A percentile compares a stretch with the other conserved stretches of the same genome.
These are phyloP conservation scores for Starmera quercuum DNA, from an alignment of 805 yeast genomes.

Conservation along the genomic window DNA sequence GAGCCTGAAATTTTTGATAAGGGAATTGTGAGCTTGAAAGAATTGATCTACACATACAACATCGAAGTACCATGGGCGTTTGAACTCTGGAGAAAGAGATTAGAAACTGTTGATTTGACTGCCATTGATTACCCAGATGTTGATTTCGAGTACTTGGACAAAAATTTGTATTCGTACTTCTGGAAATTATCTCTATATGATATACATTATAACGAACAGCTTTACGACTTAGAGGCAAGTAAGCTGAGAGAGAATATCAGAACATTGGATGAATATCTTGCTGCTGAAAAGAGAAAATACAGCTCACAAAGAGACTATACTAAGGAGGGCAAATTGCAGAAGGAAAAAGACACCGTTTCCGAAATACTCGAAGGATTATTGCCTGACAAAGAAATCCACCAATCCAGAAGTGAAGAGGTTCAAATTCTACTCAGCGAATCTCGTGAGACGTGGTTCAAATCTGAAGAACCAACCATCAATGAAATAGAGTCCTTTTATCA, in stretches of 20 bases:
- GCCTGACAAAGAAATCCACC: slow-evolving; percentile 38
- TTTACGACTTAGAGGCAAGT: slow-evolving; percentile 41
- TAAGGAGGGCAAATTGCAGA: slow-evolving; percentile 19
- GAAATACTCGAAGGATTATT: slow-evolving; percentile 23
- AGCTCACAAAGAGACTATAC: slow-evolving; percentile 13
- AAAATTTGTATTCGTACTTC: slow-evolving; percentile 48
- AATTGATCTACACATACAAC: slow-evolving; percentile 33
- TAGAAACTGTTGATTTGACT: slow-evolving; percentile 20
- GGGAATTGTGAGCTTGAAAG: slow-evolving; percentile 32
- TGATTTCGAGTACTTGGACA: slow-evolving; percentile 23
- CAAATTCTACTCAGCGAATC: slow-evolving; percentile 21
- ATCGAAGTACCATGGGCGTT: slow-evolving; percentile 61
- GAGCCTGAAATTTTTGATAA: slow-evolving; percentile 23
- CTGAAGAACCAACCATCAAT: slow-evolving; percentile 5
- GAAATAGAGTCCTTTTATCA: slow-evolving; percentile 39
- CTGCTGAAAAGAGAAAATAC: slow-evolving; percentile 15
- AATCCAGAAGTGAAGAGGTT: slow-evolving; percentile 24
- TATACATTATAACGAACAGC: slow-evolving; percentile 41
- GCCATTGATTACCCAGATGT: slow-evolving; percentile 12
- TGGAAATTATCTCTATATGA: slow-evolving; percentile 75
- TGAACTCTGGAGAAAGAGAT: slow-evolving; percentile 61
- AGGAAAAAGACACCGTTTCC: slow-evolving; percentile 11
- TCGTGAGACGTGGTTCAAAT: slow-evolving; percentile 34
- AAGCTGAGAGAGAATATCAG: slow-evolving; percentile 25
- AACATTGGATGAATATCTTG: neutral